Conservation (phyloP, 148 eudicot genomes). For the Chenopodium formosanum region DNA sequence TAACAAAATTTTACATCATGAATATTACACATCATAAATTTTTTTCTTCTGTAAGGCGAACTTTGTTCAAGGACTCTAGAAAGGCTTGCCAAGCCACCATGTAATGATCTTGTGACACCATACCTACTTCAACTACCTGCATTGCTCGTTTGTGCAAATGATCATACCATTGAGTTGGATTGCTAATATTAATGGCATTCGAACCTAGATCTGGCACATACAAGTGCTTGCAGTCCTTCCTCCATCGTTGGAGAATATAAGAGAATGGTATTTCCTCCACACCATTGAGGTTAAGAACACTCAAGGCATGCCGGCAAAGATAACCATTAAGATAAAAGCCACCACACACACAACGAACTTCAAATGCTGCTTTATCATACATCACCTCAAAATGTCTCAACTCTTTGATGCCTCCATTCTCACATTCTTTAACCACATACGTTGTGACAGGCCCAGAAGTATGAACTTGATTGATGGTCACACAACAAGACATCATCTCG, state of each 20-base stretch:
- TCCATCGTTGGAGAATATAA: constrained; percentile 68
- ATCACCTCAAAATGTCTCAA: constrained; percentile 51
- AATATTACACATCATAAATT: constrained; percentile 28
- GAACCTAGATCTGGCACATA: constrained; percentile 51
- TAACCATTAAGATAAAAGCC: constrained; percentile 76
- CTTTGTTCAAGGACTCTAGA: constrained; percentile 65
- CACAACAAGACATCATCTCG: constrained; percentile 54
- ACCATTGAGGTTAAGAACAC: constrained; percentile 48
- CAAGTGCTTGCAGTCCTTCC: constrained; percentile 66
- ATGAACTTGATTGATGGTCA: constrained; percentile 48
- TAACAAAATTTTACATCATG: constrained; percentile 26
- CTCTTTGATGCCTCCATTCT: constrained; percentile 31
- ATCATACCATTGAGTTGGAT: constrained; percentile 64
- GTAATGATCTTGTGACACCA: constrained; percentile 66
- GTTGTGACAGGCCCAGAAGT: constrained; percentile 49
- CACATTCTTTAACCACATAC: constrained; percentile 58
- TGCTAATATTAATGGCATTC: constrained; percentile 41
- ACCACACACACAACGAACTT: constrained; percentile 65
- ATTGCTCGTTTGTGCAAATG: constrained; percentile 68
- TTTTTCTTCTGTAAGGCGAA: constrained; percentile 55
- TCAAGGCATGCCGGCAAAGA: constrained; percentile 69
- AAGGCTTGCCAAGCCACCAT: constrained; percentile 80
- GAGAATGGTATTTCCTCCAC: constrained; percentile 60
- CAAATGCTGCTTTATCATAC: constrained; percentile 47
- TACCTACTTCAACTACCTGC: constrained; percentile 68